phyloP scores from a whole-genome alignment of 805 yeast species.

The Komagataella populi region DNA sequence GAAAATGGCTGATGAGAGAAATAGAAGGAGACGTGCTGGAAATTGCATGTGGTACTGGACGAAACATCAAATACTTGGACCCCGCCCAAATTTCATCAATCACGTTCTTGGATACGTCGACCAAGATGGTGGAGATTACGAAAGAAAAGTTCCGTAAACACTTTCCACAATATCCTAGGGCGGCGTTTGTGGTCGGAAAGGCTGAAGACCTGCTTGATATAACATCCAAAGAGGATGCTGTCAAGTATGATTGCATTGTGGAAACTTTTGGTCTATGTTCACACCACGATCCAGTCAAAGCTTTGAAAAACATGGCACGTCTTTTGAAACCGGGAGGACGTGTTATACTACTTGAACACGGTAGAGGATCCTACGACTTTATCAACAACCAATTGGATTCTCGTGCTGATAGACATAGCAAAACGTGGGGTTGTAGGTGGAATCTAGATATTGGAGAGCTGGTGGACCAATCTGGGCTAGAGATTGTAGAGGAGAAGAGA shows the following conservation, averaged over 20 bases:
- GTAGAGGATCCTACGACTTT: slow-evolving; percentile 68
- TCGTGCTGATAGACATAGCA: slow-evolving; percentile 70
- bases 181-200: slow-evolving; percentile 79
- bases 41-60: slow-evolving; percentile 92
- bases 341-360: slow-evolving; percentile 82
- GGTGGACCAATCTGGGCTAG: slow-evolving; percentile 71
- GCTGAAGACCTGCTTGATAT: slow-evolving; percentile 69
- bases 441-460: slow-evolving; percentile 86
- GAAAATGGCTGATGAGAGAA: slow-evolving; percentile 71
- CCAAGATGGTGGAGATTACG: slow-evolving; percentile 74
- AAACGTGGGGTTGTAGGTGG: slow-evolving; percentile 97
- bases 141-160: slow-evolving; percentile 54
- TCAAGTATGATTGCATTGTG: slow-evolving; percentile 79
- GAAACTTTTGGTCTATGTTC: slow-evolving; percentile 96
- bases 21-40: slow-evolving; percentile 84
- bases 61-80: slow-evolving; percentile 69
- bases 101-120: slow-evolving; percentile 77
- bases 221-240: slow-evolving; percentile 12
- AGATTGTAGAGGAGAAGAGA: slow-evolving; percentile 66
- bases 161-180: slow-evolving; percentile 57
- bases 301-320: slow-evolving; percentile 57
- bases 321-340: slow-evolving; percentile 84
- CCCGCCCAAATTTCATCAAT: slow-evolving; percentile 50
- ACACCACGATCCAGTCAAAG: slow-evolving; percentile 82
- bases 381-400: slow-evolving; percentile 73